Evolutionary conservation across 306 rosid species (phyloP), one percentile per base, ranked within the genome.

Genomic region (Quercus engelmannii): DNA sequence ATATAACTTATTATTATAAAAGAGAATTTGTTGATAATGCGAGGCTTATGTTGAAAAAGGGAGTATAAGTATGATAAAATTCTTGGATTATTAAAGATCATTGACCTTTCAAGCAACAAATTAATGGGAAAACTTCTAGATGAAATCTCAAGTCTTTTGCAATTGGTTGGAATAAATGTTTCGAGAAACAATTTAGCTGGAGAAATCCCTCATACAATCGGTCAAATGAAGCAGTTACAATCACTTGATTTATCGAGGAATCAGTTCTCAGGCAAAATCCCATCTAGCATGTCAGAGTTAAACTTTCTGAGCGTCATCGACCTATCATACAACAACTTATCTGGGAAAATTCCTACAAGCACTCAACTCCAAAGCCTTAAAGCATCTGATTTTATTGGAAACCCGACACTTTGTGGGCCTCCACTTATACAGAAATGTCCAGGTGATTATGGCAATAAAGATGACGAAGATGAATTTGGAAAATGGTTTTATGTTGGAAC

Each of bases 271-370:
- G 78, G 78, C 3, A 4, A 3, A 43, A 55, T 75, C 21, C 78
- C 71, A 43, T 4, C 35, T 4, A 20, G 78, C 8, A 75, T 49
- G 54, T 12, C 54, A 10, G 5, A 49, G 1, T 49, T 49, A 49
- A 1, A 13, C 0, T 49, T 49, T 49, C 1, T 49, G 54, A 49
- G 15, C 54, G n/a, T n/a, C 0, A 12, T 4, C 17, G 0, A 11
- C 54, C 54, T 46, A 12, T 46, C 54, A 0, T 46, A 0, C 54
- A 46, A 11, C 17, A 46, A 46, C 1, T 46, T 46, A 3, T 46
- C 17, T 12, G 5, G 17, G 0, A 46, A 46, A 46, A 46, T 11
- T 46, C 54, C 54, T 3, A 0, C 17, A 46, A 0, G 3, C 15
- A 46, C 57, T 58, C 69, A 58, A 17, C 31, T 59, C 56, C 71